A percentile compares a stretch with the other conserved stretches of the same genome.
Evolutionary conservation across 306 rosid genomes (phyloP).

Genomic region (Pyrus pyrifolia): DNA sequence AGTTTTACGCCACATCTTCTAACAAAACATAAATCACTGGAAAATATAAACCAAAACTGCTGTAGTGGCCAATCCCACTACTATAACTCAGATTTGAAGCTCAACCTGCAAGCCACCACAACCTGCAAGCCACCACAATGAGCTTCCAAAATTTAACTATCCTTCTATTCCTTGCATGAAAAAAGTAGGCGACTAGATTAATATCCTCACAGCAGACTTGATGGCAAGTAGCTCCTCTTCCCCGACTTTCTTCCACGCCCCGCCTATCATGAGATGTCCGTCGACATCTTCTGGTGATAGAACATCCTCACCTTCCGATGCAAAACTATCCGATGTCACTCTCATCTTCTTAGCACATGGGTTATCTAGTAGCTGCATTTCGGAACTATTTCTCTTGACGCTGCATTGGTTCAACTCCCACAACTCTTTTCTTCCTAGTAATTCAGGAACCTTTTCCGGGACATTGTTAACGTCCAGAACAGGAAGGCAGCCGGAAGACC

Average conservation of each 20-base stretch:
- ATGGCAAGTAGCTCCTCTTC: constrained; percentile 55
- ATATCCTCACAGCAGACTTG: constrained; percentile 50
- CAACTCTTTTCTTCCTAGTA: constrained; percentile 16
- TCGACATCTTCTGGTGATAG: constrained; percentile 19
- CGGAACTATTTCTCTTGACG: constrained; percentile 47
- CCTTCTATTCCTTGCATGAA: neutral
- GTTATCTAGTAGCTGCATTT: constrained; percentile 10
- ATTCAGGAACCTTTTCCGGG: constrained; percentile 7
- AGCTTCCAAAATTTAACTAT: neutral
- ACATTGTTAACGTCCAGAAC: constrained; percentile 32
- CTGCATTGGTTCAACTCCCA: constrained; percentile 20
- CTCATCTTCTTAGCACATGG: constrained; percentile 49
- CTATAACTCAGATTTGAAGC: too few relatives aligned
- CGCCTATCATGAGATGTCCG: constrained; percentile 49
- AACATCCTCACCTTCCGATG: constrained; percentile 7
- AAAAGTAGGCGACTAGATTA: constrained; percentile 26
- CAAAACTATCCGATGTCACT: constrained; percentile 28
- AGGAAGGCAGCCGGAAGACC: constrained; percentile 68
- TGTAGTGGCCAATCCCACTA: too few relatives aligned
- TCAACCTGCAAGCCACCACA: too few relatives aligned
- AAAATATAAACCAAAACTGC: too few relatives aligned
- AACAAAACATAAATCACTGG: too few relatives aligned
- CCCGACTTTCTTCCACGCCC: constrained; percentile 52
- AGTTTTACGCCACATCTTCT: too few relatives aligned
- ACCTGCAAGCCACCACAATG: too few relatives aligned